Conservation (phyloP, 805 yeast genomes). For the Ogataea ganodermae region DNA sequence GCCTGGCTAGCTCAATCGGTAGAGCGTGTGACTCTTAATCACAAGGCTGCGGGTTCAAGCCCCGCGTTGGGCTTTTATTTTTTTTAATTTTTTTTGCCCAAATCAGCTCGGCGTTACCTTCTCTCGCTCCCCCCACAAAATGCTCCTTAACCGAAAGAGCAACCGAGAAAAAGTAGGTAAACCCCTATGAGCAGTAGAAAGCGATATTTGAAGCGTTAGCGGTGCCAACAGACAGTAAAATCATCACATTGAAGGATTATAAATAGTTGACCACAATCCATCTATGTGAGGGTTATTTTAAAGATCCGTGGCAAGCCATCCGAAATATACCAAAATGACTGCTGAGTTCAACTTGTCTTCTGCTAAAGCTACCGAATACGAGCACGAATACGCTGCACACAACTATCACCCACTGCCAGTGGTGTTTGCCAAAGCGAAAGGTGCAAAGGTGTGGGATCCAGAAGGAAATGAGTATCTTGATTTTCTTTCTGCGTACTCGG, state of each 20-base stretch:
- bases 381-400: slow-evolving; percentile 86
- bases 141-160: slow-evolving; percentile 3
- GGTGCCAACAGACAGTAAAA: neutral
- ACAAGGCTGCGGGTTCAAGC: slow-evolving; percentile 17
- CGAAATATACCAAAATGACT: slow-evolving; percentile 11
- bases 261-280: neutral
- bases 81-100: neutral
- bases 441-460: slow-evolving; percentile 98
- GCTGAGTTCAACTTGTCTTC: slow-evolving; percentile 57
- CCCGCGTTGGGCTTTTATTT: slow-evolving; percentile 14
- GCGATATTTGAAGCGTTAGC: slow-evolving; percentile 10
- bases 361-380: slow-evolving; percentile 63
- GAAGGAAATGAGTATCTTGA: slow-evolving; percentile 94
- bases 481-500: slow-evolving; percentile 92
- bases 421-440: slow-evolving; percentile 81
- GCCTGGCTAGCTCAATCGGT: slow-evolving; percentile 18
- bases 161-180: slow-evolving; percentile 3
- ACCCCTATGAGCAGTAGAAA: slow-evolving; percentile 20
- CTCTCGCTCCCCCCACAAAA: slow-evolving; percentile 9
- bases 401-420: slow-evolving; percentile 97
- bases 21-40: slow-evolving; percentile 17
- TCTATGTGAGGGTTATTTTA: neutral
- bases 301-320: neutral
- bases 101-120: slow-evolving; percentile 13
- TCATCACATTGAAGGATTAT: neutral